phyloP scores from a whole-genome alignment of 345 rosid species.

The Stellera chamaejasme region DNA sequence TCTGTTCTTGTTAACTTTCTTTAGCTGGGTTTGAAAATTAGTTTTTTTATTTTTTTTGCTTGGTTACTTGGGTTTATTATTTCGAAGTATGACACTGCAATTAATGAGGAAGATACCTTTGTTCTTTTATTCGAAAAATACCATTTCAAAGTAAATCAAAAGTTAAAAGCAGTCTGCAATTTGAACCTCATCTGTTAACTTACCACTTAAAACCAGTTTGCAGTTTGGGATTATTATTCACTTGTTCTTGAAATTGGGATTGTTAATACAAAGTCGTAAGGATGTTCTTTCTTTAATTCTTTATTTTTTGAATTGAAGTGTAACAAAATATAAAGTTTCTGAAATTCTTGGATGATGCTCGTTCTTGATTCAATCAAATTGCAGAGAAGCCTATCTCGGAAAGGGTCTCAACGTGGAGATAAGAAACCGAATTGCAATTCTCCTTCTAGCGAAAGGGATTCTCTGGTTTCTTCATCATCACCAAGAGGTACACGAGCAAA shows the following conservation, averaged over 20 bases:
- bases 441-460: constrained; percentile 33
- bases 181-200: no score
- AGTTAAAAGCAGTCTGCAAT: no score
- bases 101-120: constrained; percentile 31
- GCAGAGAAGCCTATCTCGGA: constrained; percentile 75
- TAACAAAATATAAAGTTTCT: background rate
- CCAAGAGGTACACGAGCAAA: constrained; percentile 46
- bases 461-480: constrained; percentile 34
- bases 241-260: no score
- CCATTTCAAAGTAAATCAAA: no score
- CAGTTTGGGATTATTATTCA: no score
- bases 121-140: background rate
- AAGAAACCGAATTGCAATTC: constrained; percentile 32
- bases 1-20: no score
- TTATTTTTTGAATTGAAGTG: background rate
- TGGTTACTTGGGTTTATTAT: background rate
- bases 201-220: no score
- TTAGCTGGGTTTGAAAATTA: no score
- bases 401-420: constrained; percentile 54
- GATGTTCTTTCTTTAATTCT: background rate
- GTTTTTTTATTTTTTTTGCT: no score
- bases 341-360: no score
- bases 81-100: constrained; percentile 22
- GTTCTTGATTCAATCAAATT: constrained; percentile 22
- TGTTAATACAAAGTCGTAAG: no score